phyloP scores from a whole-genome alignment of 495 filamentous ascomycete species.

The Massariosphaeria phaeospora region DNA sequence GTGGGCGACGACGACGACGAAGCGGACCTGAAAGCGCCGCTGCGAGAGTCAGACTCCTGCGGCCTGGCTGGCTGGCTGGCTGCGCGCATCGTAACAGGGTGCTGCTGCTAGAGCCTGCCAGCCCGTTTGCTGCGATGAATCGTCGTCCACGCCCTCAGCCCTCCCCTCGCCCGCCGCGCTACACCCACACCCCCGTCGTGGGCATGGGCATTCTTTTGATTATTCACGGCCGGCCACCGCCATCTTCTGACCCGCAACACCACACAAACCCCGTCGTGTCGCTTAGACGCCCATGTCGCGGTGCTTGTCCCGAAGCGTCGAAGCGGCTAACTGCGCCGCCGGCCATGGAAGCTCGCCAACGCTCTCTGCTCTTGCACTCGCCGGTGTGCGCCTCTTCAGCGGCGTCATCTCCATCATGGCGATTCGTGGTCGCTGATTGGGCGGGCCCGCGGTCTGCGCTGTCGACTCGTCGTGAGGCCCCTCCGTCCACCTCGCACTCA shows the following conservation, averaged over 20 bases:
- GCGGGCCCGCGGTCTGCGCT: background rate
- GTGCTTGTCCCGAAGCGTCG: constrained; percentile 13
- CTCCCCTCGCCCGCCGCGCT: background rate
- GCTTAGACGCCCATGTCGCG: background rate
- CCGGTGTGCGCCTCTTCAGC: background rate
- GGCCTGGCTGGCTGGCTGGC: background rate
- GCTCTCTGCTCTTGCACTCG: background rate
- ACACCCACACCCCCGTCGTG: constrained; percentile 10
- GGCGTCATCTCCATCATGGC: too few relatives aligned
- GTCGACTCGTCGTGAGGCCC: background rate
- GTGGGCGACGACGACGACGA: background rate
- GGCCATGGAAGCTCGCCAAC: background rate
- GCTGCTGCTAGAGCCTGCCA: too few relatives aligned
- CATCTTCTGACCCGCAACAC: constrained; percentile 26
- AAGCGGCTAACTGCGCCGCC: constrained; percentile 1
- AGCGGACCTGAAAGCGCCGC: too few relatives aligned
- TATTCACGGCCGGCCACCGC: constrained; percentile 19
- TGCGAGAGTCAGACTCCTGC: background rate
- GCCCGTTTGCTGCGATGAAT: background rate
- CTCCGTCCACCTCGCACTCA: background rate
- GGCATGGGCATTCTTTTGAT: too few relatives aligned
- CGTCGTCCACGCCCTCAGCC: background rate
- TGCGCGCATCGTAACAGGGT: background rate
- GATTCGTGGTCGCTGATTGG: too few relatives aligned
- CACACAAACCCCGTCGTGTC: constrained; percentile 1